Base-by-base conservation (phyloP, 176 grass and related monocot genomes). In the Typha latifolia region DNA sequence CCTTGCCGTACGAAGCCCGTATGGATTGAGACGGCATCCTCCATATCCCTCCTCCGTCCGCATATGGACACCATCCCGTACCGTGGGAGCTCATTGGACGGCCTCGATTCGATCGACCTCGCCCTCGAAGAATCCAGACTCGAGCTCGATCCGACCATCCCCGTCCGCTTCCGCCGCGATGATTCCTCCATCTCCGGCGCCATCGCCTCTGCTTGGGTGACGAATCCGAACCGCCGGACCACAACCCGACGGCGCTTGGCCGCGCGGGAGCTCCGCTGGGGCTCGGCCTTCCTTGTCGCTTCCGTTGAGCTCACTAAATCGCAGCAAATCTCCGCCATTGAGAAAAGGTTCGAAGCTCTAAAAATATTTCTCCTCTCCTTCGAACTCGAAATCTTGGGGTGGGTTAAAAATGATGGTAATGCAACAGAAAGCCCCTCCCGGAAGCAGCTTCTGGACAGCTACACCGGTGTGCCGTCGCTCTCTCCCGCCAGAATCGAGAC, bases 11-110 rank as follows among this genome's bases (percentile, higher is more conserved):
- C 50, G 81, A 96, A 88, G 8, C 48, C 77, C 0, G 66, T 71
- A 1, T 49, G 74, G 9, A 85, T 2, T 0, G 88, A 89, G 0
- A 96, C 88, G 0, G 85, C 29, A 49, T 96, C 93, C 76, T 96
- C 93, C 93, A 96, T 96, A 55, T 96, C 82, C 79, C 80, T 91
- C 72, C 93, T 74, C 8, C 85, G 67, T 0, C 93, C 93, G 68
- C 88, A 86, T 16, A 96, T 80, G 12, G 88, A 84, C n/a, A 50
- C 82, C 1, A 84, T 65, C 50, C 93, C 93, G 62, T 68, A 91
- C 64, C 13, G 69, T 21, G 47, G 20, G 14, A 9, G 11, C 62
- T 26, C 3, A 12, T 7, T 12, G 11, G 0, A 3, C 18, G 8
- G 14, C 10, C 12, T 22, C 68, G 18, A 65, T 29, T 37, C 61